These are phyloP conservation scores for Volvariella surrecta DNA, from an alignment of 1,284 basidiomycete species.

Conservation along the genomic window DNA sequence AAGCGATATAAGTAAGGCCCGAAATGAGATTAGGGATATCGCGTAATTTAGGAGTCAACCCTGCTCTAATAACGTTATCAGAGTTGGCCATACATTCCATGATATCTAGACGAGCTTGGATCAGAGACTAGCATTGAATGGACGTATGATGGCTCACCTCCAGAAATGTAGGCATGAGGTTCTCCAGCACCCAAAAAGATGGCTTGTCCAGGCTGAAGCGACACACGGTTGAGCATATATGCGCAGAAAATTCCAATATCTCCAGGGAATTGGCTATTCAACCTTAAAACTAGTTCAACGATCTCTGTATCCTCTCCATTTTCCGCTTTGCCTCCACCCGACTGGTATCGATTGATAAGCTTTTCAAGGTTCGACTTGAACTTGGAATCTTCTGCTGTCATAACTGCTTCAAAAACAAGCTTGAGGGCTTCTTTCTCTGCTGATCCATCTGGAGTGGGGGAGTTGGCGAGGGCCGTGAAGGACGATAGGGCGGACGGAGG, in stretches of 20 bases:
- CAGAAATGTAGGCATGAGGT: constrained; percentile 93
- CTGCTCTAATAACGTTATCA: constrained; percentile 98
- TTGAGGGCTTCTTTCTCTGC: constrained; percentile 58
- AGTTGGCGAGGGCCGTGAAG: constrained; percentile 36
- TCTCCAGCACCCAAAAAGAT: constrained; percentile 95
- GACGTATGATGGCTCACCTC: constrained; percentile 49
- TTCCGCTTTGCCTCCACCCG: constrained; percentile 21
- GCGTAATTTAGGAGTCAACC: constrained; percentile 92
- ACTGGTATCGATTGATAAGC: constrained; percentile 60
- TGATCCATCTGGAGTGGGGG: constrained; percentile 21
- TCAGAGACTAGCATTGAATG: neutral
- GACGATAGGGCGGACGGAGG: constrained; percentile 40
- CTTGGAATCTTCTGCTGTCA: constrained; percentile 55
- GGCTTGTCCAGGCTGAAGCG: constrained; percentile 77
- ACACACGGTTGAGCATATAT: constrained; percentile 86
- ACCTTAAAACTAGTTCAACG: constrained; percentile 59
- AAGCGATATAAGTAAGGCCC: constrained; percentile 82
- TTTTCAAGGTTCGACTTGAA: constrained; percentile 48
- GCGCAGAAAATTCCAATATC: constrained; percentile 95
- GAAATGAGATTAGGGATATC: constrained; percentile 87
- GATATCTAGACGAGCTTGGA: constrained; percentile 53
- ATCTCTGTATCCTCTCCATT: constrained; percentile 36
- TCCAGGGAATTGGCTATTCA: constrained; percentile 81
- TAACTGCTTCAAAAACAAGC: constrained; percentile 74
- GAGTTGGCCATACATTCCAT: constrained; percentile 98